Evolutionary conservation across 2,329 filamentous ascomycete genomes (phyloP), one percentile per base, ranked within the genome.

Genomic region (Aspergillus calidoustus): DNA sequence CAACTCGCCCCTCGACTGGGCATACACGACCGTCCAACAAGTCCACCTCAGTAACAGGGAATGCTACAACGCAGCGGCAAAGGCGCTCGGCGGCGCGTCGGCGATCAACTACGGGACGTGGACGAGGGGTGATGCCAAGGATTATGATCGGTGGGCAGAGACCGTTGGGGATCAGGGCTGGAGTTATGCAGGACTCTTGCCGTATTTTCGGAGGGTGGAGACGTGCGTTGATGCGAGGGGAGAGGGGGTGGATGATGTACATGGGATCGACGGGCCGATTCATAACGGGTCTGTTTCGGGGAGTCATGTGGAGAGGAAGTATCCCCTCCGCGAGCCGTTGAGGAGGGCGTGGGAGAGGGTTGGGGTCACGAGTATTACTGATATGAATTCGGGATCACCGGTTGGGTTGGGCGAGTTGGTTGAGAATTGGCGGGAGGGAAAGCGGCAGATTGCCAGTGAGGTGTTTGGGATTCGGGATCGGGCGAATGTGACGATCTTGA

Each of bases 91-190:
- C 0, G 81, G 81, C 0, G 74, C 77, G 4, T 74, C 75, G 1
- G 72, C 74, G 3, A 78, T 79, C 44, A 82, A 83, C 60, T 78
- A 72, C 19, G 74, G 75, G 64, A 64, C 71, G 5, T 82, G 81
- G 74, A 78, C 78, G 25, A 80, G 82, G 31, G 82, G 81, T 2
- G 74, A 77, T 34, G 70, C 72, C 2, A 67, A 70, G 6, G 82
- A 84, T 64, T 85, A 80, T 63, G 76, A 84, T 23, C 72, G 76
- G 49, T 84, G 82, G 83, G 80, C 75, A 2, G 67, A 74, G 34
- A 66, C 75, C 3, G 72, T 78, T 0, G 74, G 71, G 2, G 81
- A 85, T 57, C 52, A 76, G 1, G 69, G 74, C 2, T 86, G 83
- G 76, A 77, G 76, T 61, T 83, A 81, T 59, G 70, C 81, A 4